These are phyloP conservation scores for Neonectria punicea DNA, from an alignment of 2,329 filamentous ascomycete genomes.

Conservation along the genomic window DNA sequence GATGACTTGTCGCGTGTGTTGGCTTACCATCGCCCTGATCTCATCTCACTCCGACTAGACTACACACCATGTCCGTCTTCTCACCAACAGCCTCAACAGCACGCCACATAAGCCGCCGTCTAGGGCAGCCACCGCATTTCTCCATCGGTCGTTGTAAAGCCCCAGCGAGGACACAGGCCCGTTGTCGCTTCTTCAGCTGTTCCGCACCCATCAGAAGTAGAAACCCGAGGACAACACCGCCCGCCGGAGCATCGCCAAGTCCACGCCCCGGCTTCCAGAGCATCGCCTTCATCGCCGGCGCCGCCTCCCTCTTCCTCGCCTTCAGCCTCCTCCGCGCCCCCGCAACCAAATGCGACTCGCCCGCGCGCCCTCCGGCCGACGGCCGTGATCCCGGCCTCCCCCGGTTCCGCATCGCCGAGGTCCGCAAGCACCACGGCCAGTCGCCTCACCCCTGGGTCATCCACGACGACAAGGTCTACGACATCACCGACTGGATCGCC, in stretches of 20 bases:
- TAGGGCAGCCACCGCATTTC: constrained; percentile 23
- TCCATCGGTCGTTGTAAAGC: constrained; percentile 16
- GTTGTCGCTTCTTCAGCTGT: constrained; percentile 18
- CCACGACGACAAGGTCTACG: constrained; percentile 72
- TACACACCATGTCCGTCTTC: constrained; percentile 27
- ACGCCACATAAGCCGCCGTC: constrained; percentile 23
- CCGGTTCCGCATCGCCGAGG: constrained; percentile 60
- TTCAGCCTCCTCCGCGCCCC: constrained; percentile 31
- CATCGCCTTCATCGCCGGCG: constrained; percentile 27
- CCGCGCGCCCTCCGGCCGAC: constrained; percentile 22
- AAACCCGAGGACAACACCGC: background rate
- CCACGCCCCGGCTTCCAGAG: constrained; percentile 14
- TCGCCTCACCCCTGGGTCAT: constrained; percentile 71
- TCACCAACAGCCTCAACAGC: constrained; percentile 29
- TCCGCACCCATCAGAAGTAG: constrained; percentile 9
- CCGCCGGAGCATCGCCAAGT: background rate
- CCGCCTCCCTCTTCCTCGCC: constrained; percentile 33
- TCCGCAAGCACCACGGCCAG: constrained; percentile 63
- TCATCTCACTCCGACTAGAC: background rate
- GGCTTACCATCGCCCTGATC: background rate
- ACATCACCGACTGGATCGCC: constrained; percentile 75
- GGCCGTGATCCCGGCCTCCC: constrained; percentile 56
- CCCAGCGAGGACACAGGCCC: constrained; percentile 18
- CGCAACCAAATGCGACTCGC: constrained; percentile 36
- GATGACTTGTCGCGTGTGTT: background rate